Base-by-base conservation (phyloP, 2,329 filamentous ascomycete species). In the Epichloe amarillans region DNA sequence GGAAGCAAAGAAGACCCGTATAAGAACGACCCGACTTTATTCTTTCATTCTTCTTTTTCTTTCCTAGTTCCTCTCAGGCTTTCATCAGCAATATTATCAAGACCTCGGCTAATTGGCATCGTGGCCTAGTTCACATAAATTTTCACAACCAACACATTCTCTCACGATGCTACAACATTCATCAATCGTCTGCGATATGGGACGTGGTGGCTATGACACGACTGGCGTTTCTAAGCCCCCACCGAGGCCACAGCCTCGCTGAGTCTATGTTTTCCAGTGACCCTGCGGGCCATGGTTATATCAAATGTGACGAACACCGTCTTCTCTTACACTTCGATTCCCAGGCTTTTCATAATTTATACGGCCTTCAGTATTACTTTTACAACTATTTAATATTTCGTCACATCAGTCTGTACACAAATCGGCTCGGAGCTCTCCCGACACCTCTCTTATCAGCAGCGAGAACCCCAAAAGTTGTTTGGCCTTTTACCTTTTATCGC, bases 191-290 rank as follows among this genome's bases (percentile, higher is more conserved):
- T 61, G 57, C 64, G 72, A 75, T 62, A 74, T 74, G 70, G 73
- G 71, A 54, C 68, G 73, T 52, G 73, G 73, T 52, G 73, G 72
- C 56, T 76, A 76, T 59, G 73, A 76, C 57, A 74, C 71, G 55
- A 75, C 72, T 23, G 72, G 72, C 45, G 64, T 74, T 23, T 64
- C 67, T 52, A 75, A 75, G 64, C 73, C 72, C 51, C 67, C 68
- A 30, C 69, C 68, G 50, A 66, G 65, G 47, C 69, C 69, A 48
- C 66, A 68, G 61, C 67, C 66, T 50, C 64, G 58, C 59, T 70
- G 65, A 67, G 35, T n/a, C 3, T 39, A 5, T 15, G 42, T 12
- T 36, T 36, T 37, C 17, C 17, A 17, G 19, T 40, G 40, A 44
- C 43, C 33, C 21, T 43, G 47, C 19, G 11, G 47, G 43, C 39